Evolutionary conservation across 768 basidiomycete species (phyloP).

Genomic region (Amylocystis lapponica): DNA sequence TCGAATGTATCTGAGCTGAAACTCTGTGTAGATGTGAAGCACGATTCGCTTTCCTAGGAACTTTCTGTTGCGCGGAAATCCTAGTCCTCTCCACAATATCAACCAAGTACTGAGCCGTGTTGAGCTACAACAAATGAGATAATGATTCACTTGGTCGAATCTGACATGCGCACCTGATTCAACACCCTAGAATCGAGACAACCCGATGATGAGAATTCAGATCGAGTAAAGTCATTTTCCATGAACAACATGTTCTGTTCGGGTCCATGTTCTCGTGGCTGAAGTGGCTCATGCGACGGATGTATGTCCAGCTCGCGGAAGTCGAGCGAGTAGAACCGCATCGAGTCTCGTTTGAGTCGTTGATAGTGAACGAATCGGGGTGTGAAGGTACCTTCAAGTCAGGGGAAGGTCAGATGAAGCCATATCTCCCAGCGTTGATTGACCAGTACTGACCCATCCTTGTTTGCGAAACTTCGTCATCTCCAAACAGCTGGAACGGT

Average conservation of each 20-base stretch:
- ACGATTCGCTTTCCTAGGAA: neutral
- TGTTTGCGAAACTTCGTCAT: conserved; percentile 2
- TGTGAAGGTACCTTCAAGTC: neutral
- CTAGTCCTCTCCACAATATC: conserved; percentile 4
- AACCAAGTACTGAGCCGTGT: conserved; percentile 7
- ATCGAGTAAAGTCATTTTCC: conserved; percentile 5
- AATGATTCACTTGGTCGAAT: too few relatives aligned
- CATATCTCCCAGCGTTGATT: too few relatives aligned
- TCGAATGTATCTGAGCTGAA: neutral
- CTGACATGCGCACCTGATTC: conserved; percentile 6
- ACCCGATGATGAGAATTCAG: neutral
- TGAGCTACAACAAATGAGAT: neutral
- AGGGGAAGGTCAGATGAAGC: too few relatives aligned
- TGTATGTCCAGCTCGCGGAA: conserved; percentile 21
- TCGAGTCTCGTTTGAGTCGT: conserved; percentile 45
- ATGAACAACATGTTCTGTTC: neutral
- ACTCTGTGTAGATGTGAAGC: neutral
- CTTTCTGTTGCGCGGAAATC: too few relatives aligned
- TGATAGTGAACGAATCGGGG: conserved; percentile 21
- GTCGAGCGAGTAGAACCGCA: conserved; percentile 62
- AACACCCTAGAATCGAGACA: conserved; percentile 7
- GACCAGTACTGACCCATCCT: too few relatives aligned
- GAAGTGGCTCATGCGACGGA: conserved; percentile 11
- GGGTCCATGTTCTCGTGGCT: neutral
- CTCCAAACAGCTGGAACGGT: conserved; percentile 30